A percentile compares a stretch with the other conserved stretches of the same genome.
These are phyloP conservation scores for Leucogyrophana mollusca DNA, from an alignment of 768 basidiomycete genomes.

Conservation along the genomic window DNA sequence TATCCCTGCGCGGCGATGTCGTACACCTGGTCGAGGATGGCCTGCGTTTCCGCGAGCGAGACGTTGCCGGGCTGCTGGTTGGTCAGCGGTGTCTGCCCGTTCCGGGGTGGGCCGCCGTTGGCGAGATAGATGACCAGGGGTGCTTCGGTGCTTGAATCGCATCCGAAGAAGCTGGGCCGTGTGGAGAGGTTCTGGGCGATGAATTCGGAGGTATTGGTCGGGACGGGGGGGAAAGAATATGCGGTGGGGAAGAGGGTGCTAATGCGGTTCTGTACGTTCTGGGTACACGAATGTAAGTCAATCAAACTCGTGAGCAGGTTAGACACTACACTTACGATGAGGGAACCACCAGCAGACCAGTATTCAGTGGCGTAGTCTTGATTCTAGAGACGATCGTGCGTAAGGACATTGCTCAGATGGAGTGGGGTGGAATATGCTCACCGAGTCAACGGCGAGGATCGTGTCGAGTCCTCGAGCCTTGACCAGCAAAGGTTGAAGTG, in stretches of 20 bases:
- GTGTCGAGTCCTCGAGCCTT: slow-evolving; percentile 32
- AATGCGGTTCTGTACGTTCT: slow-evolving; percentile 8
- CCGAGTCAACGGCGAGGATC: slow-evolving; percentile 5
- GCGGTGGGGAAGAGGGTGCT: slow-evolving; percentile 7
- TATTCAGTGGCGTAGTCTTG: slow-evolving; percentile 8
- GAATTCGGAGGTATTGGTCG: slow-evolving; percentile 17
- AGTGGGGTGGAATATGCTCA: slow-evolving; percentile 1
- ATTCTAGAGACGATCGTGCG: slow-evolving; percentile 5
- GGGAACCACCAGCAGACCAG: slow-evolving; percentile 9
- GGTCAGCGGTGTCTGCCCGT: slow-evolving; percentile 32
- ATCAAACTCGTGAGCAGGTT: background rate
- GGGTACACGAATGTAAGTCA: background rate
- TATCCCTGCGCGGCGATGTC: slow-evolving; percentile 37
- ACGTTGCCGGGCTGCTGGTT: slow-evolving; percentile 22
- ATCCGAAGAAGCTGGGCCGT: slow-evolving; percentile 37
- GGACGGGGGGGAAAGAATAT: slow-evolving; percentile 15
- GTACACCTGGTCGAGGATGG: slow-evolving; percentile 42
- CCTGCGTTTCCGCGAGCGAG: slow-evolving; percentile 13
- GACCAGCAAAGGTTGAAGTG: slow-evolving; percentile 39
- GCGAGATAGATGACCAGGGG: slow-evolving; percentile 56
- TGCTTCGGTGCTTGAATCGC: slow-evolving; percentile 26
- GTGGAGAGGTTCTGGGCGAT: slow-evolving; percentile 26
- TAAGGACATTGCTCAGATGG: too few relatives aligned
- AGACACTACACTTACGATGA: slow-evolving; percentile 2
- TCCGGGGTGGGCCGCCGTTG: slow-evolving; percentile 41